Percentiles rank a stretch among this genome's conserved stretches.
Conservation (phyloP, 129 eudicot species). For the Flaveria ramosissima region DNA sequence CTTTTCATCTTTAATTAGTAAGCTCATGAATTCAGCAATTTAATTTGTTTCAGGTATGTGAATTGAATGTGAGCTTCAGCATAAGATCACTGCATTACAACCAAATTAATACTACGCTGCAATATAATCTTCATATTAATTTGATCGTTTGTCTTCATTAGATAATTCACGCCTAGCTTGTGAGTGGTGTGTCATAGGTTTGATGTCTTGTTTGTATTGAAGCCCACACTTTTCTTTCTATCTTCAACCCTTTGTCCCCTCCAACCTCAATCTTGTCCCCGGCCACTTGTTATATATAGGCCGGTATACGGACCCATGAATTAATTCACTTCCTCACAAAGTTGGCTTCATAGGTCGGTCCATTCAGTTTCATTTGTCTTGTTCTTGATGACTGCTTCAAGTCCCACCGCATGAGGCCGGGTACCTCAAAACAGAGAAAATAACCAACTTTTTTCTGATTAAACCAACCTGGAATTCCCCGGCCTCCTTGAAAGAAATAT, state of each 20-base stretch:
- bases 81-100: neutral
- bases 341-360: conserved; percentile 27
- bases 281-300: conserved; percentile 19
- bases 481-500: conserved; percentile 31
- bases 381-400: conserved; percentile 25
- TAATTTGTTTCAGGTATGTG: too few relatives aligned
- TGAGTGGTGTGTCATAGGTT: neutral
- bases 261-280: conserved; percentile 21
- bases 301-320: too few relatives aligned
- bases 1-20: too few relatives aligned
- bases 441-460: conserved; percentile 19
- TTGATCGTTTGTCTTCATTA: neutral
- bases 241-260: conserved; percentile 19
- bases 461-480: conserved; percentile 17
- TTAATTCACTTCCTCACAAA: conserved; percentile 20
- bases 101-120: neutral
- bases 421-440: conserved; percentile 22
- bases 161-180: neutral
- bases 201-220: conserved; percentile 11
- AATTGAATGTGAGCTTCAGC: neutral
- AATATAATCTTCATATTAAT: neutral
- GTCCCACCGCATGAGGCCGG: conserved; percentile 4
- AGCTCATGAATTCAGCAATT: too few relatives aligned
- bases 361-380: conserved; percentile 27
- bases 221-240: conserved; percentile 22